Evolutionary conservation across 495 filamentous ascomycete species (phyloP), one percentile per base, ranked within the genome.

Genomic region (Aspergillus heteromorphus): DNA sequence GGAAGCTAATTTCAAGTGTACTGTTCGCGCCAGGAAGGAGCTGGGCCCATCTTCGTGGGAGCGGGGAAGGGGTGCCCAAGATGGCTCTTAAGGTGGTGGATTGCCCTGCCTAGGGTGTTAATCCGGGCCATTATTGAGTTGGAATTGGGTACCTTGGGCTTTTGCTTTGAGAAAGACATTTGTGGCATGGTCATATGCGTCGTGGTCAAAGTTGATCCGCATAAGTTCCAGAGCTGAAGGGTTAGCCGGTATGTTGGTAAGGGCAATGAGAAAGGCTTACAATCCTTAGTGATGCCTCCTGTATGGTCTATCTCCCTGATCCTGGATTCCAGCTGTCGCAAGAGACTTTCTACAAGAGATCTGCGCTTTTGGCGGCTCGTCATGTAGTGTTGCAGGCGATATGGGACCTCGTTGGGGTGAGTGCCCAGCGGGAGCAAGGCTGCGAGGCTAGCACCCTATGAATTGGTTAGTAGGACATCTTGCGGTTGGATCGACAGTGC

Each of bases 341-440:
- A 51, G 8, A 38, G 40, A 19, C 40, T 40, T 18, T 51, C 29
- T 5, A 51, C 48, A 10, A 51, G 14, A 4, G 49, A 41, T 16
- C 31, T 30, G 11, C 49, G 31, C 11, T 40, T 19, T 20, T 51
- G 21, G 4, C 49, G 49, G 19, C 49, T 41, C 7, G 40, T 25
- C 49, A 51, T 51, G 20, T 51, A 51, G 13, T 41, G 49, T 11
- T 41, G 4, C 3, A 51, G 31, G 4, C 49, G 49, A n/a, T 4
- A 0, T 2, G 49, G 30, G 11, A 51, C 25, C 36, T 51, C 49
- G 0, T 34, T 34, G 6, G n/a, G 30, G 11, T 13, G 16, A 4
- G 49, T 51, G 17, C 31, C 49, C 5, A 51, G 31, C 4, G 49
- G 49, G 4, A 51, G 20, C 41, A 51, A 25, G 6, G 49, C 49